Conservation (phyloP, 78 protist species). For the Speleostelium caveatum region DNA sequence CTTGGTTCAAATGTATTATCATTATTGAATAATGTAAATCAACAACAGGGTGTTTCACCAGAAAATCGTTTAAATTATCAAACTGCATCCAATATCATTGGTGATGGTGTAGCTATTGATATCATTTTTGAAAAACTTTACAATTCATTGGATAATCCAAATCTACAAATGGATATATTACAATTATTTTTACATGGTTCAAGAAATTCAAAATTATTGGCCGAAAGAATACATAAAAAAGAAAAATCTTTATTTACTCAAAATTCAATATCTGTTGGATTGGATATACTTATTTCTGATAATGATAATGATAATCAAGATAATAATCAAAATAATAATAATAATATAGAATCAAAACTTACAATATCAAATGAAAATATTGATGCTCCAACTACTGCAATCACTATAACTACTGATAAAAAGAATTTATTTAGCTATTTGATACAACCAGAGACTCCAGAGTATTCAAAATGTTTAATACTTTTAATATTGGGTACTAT, state of each 20-base stretch:
- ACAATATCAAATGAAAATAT: too few relatives aligned
- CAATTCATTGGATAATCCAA: not conserved
- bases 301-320: too few relatives aligned
- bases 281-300: not conserved
- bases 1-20: not conserved
- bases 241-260: slow-evolving; percentile 5
- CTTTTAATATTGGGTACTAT: slow-evolving; percentile 20
- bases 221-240: slow-evolving; percentile 2
- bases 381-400: not conserved
- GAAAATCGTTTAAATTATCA: not conserved
- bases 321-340: too few relatives aligned
- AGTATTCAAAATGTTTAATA: slow-evolving; percentile 3
- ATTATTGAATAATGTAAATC: not conserved
- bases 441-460: not conserved
- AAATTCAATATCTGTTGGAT: not conserved
- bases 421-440: not conserved
- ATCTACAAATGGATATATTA: not conserved
- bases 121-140: not conserved
- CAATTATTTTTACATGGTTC: slow-evolving; percentile 29
- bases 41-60: not conserved
- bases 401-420: not conserved
- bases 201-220: slow-evolving; percentile 18
- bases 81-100: slow-evolving; percentile 26
- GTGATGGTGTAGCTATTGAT: slow-evolving; percentile 14
- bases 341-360: not conserved